phyloP scores from a whole-genome alignment of 257 asterid genomes.

The Lycium barbarum region DNA sequence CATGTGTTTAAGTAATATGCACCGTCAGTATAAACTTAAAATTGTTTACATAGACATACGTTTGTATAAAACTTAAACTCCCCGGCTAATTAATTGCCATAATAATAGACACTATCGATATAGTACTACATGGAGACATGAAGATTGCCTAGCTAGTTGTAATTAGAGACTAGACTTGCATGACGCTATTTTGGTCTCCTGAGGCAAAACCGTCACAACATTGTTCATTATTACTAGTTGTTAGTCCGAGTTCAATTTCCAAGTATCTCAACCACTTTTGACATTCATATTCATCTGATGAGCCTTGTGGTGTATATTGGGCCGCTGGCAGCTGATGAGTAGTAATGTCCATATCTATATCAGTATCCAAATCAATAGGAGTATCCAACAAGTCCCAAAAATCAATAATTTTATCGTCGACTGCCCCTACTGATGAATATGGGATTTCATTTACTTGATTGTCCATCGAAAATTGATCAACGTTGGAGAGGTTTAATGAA shows the following conservation, averaged over 20 bases:
- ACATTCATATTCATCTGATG: slow-evolving; percentile 33
- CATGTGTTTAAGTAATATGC: no score
- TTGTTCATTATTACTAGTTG: background rate
- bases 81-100: no score
- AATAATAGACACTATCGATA: background rate
- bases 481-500: slow-evolving; percentile 29
- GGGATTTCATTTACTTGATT: no score
- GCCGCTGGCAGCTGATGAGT: background rate
- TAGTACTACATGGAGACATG: no score
- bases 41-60: no score
- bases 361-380: slow-evolving; percentile 21
- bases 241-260: slow-evolving; percentile 67
- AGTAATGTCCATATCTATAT: background rate
- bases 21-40: no score
- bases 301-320: background rate
- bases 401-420: slow-evolving; percentile 28
- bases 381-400: slow-evolving; percentile 54
- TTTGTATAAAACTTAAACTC: no score
- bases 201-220: background rate
- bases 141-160: no score
- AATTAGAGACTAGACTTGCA: background rate
- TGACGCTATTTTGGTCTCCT: background rate
- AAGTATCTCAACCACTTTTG: slow-evolving; percentile 57
- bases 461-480: no score
- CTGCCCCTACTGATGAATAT: no score